Conservation (phyloP, 2,329 filamentous ascomycete species). For the Pseudogymnoascus sp. region DNA sequence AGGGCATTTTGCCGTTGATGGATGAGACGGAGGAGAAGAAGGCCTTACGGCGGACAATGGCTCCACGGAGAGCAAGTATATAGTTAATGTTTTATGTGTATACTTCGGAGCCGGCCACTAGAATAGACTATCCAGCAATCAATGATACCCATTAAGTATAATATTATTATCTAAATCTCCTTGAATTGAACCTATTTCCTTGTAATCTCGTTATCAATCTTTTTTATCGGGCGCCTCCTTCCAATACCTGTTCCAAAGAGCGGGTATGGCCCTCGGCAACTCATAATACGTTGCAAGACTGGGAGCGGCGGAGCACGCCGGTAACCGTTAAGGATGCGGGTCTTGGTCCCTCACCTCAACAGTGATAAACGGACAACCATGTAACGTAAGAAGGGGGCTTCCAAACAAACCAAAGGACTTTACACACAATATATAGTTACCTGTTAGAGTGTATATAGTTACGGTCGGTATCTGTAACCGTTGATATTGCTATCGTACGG, state of each 20-base stretch:
- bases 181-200: no score
- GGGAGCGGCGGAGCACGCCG: background rate
- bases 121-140: background rate
- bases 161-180: background rate
- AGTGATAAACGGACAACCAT: background rate
- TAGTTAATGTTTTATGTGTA: conserved; percentile 27
- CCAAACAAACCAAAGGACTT: conserved; percentile 1
- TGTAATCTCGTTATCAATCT: no score
- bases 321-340: background rate
- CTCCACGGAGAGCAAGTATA: conserved; percentile 70
- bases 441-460: background rate
- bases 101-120: background rate
- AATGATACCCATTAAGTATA: conserved; percentile 4
- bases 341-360: background rate
- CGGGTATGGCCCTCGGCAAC: background rate
- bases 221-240: background rate
- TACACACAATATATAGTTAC: conserved; percentile 1
- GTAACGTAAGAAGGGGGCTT: background rate
- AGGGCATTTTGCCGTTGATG: conserved; percentile 64
- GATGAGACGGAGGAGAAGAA: conserved; percentile 72
- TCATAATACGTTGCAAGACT: background rate
- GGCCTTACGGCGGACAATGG: conserved; percentile 68
- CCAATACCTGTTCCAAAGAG: background rate
- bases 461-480: background rate
- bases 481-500: conserved; percentile 2